A percentile compares a stretch with the other conserved stretches of the same genome.
phyloP scores from a whole-genome alignment of 495 filamentous ascomycete genomes.

The Penicillium tannophilum region DNA sequence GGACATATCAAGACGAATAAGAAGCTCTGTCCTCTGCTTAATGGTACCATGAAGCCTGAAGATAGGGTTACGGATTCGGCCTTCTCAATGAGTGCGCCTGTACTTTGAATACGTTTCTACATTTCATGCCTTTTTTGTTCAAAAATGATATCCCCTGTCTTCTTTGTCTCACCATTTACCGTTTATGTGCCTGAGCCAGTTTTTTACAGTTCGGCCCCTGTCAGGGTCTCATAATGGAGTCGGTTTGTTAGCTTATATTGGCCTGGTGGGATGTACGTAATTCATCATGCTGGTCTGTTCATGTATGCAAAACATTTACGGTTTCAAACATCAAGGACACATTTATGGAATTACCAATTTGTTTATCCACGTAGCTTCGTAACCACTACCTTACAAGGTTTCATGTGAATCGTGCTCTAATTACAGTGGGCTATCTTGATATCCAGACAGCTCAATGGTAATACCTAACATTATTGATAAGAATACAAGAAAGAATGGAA shows the following conservation, averaged over 20 bases:
- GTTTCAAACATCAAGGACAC: neutral
- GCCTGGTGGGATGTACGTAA: neutral
- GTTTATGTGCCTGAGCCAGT: neutral
- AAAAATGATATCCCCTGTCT: slow-evolving; percentile 18
- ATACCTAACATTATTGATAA: slow-evolving; percentile 12
- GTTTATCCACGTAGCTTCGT: neutral
- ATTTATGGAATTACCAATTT: neutral
- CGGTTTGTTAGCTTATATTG: neutral
- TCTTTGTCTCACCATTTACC: neutral
- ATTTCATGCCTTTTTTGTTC: slow-evolving; percentile 2
- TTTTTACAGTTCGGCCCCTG: neutral
- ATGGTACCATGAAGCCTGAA: slow-evolving; percentile 77
- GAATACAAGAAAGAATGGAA: slow-evolving; percentile 9
- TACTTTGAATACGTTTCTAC: slow-evolving; percentile 24
- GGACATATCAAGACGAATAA: slow-evolving; percentile 99
- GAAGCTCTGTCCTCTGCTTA: slow-evolving; percentile 92
- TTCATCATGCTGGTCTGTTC: neutral
- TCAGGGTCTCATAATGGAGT: neutral
- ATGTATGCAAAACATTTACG: neutral
- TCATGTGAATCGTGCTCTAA: neutral
- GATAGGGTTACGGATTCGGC: slow-evolving; percentile 58
- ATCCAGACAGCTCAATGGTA: neutral
- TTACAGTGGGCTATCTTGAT: neutral
- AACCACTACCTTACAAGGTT: neutral
- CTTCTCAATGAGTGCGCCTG: slow-evolving; percentile 54